Conservation (phyloP, 2,329 filamentous ascomycete species). For the Pestalotiopsis fici region DNA sequence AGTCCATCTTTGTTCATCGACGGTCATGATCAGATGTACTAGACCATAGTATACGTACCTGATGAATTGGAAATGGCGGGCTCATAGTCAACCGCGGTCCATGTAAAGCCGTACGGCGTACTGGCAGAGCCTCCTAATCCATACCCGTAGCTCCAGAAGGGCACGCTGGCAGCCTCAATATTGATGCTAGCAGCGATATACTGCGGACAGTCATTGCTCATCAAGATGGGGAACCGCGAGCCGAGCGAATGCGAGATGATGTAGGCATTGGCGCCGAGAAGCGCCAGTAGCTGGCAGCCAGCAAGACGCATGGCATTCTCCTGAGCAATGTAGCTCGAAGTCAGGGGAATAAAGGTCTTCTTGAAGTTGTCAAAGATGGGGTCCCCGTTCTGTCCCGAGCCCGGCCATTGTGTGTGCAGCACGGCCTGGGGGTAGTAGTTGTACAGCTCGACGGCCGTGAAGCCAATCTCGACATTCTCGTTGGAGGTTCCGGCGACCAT, state of each 20-base stretch:
- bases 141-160: conserved; percentile 17
- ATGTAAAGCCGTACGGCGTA: conserved; percentile 40
- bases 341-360: conserved; percentile 15
- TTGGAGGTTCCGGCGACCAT: conserved; percentile 18
- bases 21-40: neutral
- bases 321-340: conserved; percentile 27
- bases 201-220: conserved; percentile 27
- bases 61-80: conserved; percentile 29
- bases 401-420: conserved; percentile 22
- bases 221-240: conserved; percentile 18
- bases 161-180: conserved; percentile 26
- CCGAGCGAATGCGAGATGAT: conserved; percentile 33
- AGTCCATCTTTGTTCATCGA: too few relatives aligned
- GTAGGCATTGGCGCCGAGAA: conserved; percentile 28
- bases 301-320: conserved; percentile 27
- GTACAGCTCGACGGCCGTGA: conserved; percentile 19
- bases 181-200: conserved; percentile 27
- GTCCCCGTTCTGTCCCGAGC: conserved; percentile 18
- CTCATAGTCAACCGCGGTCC: conserved; percentile 41
- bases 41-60: neutral
- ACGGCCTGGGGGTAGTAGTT: conserved; percentile 31
- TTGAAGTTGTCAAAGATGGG: conserved; percentile 31
- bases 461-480: conserved; percentile 22
- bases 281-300: conserved; percentile 27
- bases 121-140: conserved; percentile 8